phyloP scores from a whole-genome alignment of 2,329 filamentous ascomycete genomes.

The Colletotrichum falcatum region DNA sequence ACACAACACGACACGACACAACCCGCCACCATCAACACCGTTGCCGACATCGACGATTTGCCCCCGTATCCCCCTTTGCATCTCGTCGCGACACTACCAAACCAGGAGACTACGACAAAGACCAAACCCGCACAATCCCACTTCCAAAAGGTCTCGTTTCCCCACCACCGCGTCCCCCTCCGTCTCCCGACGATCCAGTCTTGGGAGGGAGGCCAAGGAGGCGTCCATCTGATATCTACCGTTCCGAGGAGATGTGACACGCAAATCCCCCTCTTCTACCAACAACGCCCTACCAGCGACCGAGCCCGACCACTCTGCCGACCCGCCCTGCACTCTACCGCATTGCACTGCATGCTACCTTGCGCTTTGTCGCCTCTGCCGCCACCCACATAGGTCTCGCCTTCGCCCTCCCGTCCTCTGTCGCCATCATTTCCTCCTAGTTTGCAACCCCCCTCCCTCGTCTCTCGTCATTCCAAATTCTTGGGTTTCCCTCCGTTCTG shows the following conservation, averaged over 20 bases:
- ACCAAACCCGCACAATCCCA: background rate
- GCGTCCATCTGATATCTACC: conserved; percentile 44
- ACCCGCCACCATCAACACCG: conserved; percentile 12
- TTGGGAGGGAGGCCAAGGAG: conserved; percentile 27
- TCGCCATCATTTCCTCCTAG: background rate
- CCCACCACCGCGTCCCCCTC: conserved; percentile 14
- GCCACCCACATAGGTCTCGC: conserved; percentile 10
- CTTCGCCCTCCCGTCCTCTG: conserved; percentile 10
- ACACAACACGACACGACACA: background rate
- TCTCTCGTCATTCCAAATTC: conserved; percentile 17
- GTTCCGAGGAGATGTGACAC: conserved; percentile 46
- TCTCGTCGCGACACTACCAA: background rate
- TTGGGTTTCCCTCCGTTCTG: conserved; percentile 22
- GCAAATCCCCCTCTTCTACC: conserved; percentile 40
- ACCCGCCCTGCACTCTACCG: conserved; percentile 6
- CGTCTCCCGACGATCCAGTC: conserved; percentile 45
- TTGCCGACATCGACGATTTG: background rate
- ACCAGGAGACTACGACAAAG: background rate
- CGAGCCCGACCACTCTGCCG: conserved; percentile 19
- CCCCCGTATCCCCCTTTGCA: conserved; percentile 10
- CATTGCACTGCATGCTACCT: conserved; percentile 25
- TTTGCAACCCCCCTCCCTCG: background rate
- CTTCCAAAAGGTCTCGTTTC: conserved; percentile 2
- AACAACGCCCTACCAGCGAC: conserved; percentile 22
- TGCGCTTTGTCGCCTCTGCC: conserved; percentile 16